Evolutionary conservation across 768 basidiomycete genomes (phyloP), one percentile per base, ranked within the genome.

Genomic region (Chlorophyllum brunneum): DNA sequence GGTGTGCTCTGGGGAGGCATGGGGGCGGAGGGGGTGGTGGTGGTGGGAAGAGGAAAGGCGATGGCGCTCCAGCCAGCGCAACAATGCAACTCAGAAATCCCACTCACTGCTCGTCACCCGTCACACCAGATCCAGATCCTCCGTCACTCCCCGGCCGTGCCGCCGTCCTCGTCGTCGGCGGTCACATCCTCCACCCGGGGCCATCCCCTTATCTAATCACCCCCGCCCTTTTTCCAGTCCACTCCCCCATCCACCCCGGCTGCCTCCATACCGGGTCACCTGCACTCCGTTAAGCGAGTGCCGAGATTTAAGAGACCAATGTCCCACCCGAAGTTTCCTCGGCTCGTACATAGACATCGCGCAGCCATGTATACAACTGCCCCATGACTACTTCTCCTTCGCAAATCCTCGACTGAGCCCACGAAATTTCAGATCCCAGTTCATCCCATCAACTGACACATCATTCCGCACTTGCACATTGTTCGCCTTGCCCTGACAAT

Each of bases 41-140:
- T 73, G 70, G 73, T 73, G 70, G 70, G 71, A 70, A 70, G 70
- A 69, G 69, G 68, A 68, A 66, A 75, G 70, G 69, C 61, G 60
- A 63, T 64, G 64, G 63, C 62, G 66, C 67, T 64, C 62, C 60
- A 61, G 68, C 67, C 68, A 69, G 63, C 66, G 69, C 67, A 74
- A 69, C 68, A 70, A 70, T 70, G 65, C 64, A 67, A 65, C 61
- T 66, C 59, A 60, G 58, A 64, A 63, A 61, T 52, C 46, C 40
- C 54, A 51, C 49, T 51, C 49, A 51, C 49, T 42, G 31, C 31
- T 33, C 22, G 49, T 51, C 39, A 41, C 49, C 22, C 0, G 48
- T 49, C 48, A 49, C 48, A 10, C 46, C 8, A 39, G 26, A 47
- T 47, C 46, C 16, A 34, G 46, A 49, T 49, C 48, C 30, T 27